Evolutionary conservation across 495 filamentous ascomycete genomes (phyloP), one percentile per base, ranked within the genome.

Genomic region (Podospora anserina): DNA sequence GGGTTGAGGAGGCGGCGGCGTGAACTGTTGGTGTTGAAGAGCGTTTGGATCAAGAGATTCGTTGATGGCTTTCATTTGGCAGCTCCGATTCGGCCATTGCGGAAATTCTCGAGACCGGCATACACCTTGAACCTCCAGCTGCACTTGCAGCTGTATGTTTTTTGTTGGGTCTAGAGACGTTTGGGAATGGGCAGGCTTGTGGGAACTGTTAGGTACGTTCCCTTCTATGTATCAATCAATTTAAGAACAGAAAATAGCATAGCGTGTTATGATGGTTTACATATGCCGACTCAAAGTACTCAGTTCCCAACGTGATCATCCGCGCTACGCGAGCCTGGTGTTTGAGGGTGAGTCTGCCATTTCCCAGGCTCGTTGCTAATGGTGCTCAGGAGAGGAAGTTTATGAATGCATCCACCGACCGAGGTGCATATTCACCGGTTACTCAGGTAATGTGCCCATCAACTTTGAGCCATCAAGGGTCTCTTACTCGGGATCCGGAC

Each of bases 1-100:
- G 66, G 66, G 67, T 69, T 1, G 70, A 89, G 77, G 84, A 82
- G 69, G 70, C 69, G 54, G 66, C 61, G 59, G 62, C 54, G 34
- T 67, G 66, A 57, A 56, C 20, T 16, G 34, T 55, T 61, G n/a
- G 39, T 34, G 56, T 58, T 13, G 23, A 59, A n/a, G 18, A 59
- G 11, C 3, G 56, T 20, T 49, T 49, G 39, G 39, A 49, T 49
- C 39, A 49, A 49, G 39, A 3, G 39, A 49, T 49, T 49, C 39
- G 39, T 49, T 49, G 15, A 11, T 49, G 39, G 39, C 39, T 11
- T 49, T 49, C 13, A 49, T 49, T 49, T 49, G 39, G 39, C 39
- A 49, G 15, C 15, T 16, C 4, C 39, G 56, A 61, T 32, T 61
- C 26, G 59, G 59, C 18, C 26, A 20, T 30, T 30, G 59, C 59